Evolutionary conservation across 306 rosid genomes (phyloP).

Genomic region (Cajanus cajan): DNA sequence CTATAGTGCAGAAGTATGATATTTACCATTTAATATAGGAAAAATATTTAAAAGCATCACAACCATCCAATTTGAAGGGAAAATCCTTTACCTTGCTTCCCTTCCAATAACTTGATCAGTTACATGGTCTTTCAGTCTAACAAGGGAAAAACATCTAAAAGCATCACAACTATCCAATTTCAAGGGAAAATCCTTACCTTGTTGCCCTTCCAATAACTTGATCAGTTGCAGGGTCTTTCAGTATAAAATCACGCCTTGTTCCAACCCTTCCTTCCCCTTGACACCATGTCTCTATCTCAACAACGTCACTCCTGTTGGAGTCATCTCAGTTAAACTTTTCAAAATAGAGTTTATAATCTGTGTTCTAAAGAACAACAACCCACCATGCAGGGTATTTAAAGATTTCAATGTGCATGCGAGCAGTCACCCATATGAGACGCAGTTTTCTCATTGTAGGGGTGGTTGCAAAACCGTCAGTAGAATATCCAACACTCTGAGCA

Average conservation of each 20-base stretch:
- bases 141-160: slow-evolving; percentile 18
- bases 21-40: background rate
- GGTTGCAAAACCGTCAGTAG: slow-evolving; percentile 94
- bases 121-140: slow-evolving; percentile 71
- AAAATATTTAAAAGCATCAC: background rate
- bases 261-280: slow-evolving; percentile 94
- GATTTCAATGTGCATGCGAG: slow-evolving; percentile 98
- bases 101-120: slow-evolving; percentile 80
- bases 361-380: slow-evolving; percentile 25
- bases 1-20: background rate
- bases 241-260: slow-evolving; percentile 91
- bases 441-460: slow-evolving; percentile 92
- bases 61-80: background rate
- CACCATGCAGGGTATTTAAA: slow-evolving; percentile 96
- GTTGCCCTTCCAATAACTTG: slow-evolving; percentile 96
- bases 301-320: slow-evolving; percentile 84
- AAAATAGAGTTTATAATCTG: background rate
- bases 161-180: background rate
- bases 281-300: slow-evolving; percentile 97
- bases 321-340: slow-evolving; percentile 18
- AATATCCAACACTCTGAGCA: slow-evolving; percentile 94
- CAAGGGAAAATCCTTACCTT: slow-evolving; percentile 45
- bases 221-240: slow-evolving; percentile 67
- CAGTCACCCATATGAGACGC: slow-evolving; percentile 96
- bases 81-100: slow-evolving; percentile 67